A percentile compares a stretch with the other conserved stretches of the same genome.
phyloP scores from a whole-genome alignment of 129 eudicot genomes.

The Sambucus nigra region DNA sequence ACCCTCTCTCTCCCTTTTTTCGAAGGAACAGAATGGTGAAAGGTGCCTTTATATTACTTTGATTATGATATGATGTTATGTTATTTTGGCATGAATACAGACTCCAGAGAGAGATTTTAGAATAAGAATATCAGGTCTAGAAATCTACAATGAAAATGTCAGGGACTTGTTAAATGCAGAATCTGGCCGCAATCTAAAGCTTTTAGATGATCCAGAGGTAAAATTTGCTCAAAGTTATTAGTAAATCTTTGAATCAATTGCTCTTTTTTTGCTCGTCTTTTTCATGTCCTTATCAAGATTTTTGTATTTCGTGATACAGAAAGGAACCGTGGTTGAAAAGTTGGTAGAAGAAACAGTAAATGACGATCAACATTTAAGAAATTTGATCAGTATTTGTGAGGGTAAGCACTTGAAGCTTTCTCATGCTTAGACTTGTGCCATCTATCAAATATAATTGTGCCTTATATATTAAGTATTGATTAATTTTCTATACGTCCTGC shows the following conservation, averaged over 20 bases:
- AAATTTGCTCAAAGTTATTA: neutral
- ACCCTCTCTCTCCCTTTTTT: neutral
- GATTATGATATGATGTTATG: neutral
- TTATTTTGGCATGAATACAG: slow-evolving; percentile 29
- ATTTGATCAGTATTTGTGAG: slow-evolving; percentile 73
- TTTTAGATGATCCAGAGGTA: slow-evolving; percentile 98
- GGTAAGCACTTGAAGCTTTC: slow-evolving; percentile 30
- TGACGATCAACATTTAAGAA: slow-evolving; percentile 72
- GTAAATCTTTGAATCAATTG: neutral
- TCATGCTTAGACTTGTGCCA: neutral
- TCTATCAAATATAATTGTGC: neutral
- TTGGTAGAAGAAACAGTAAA: slow-evolving; percentile 85
- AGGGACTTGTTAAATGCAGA: slow-evolving; percentile 85
- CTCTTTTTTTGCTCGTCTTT: neutral
- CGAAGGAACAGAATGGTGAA: neutral
- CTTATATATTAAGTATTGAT: neutral
- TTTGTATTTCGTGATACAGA: slow-evolving; percentile 37
- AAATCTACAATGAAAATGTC: slow-evolving; percentile 91
- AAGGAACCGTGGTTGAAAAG: slow-evolving; percentile 96
- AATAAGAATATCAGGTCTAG: slow-evolving; percentile 74
- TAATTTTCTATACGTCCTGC: slow-evolving; percentile 19
- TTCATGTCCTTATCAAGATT: neutral
- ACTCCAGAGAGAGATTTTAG: slow-evolving; percentile 85
- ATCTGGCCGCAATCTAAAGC: slow-evolving; percentile 87
- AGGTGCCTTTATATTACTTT: neutral